Evolutionary conservation across 2,329 filamentous ascomycete genomes (phyloP), one percentile per base, ranked within the genome.

Genomic region (Metarhizium rileyi): DNA sequence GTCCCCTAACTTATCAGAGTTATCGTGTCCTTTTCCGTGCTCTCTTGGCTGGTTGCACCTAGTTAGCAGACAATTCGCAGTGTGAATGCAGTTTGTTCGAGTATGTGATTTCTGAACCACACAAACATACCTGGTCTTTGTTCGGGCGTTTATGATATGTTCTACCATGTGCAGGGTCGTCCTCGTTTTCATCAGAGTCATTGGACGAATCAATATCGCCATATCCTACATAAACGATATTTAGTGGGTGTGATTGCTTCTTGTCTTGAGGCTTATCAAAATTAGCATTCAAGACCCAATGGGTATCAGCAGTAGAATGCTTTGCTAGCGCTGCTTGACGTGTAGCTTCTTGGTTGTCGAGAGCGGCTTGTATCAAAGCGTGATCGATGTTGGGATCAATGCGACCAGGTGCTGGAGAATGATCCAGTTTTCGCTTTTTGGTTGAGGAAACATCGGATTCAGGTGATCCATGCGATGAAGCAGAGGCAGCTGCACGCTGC

Each of bases 401-500:
- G 46, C 64, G 56, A 16, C 63, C 64, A 20, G 73, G 72, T 12
- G 74, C 48, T 40, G 61, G 47, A 40, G 60, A 57, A 53, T 66
- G 55, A 52, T 69, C 52, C 52, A 69, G 46, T 60, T 84, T 86
- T 55, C 80, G 77, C 56, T 82, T 81, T 66, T 90, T 90, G 14
- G 77, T 69, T 51, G 66, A 75, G 60, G 64, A 78, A 18, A 75
- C 71, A 20, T 78, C 74, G 46, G 69, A 67, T 59, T 72, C 62
- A 55, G 77, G 65, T 52, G 70, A 71, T 18, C 71, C 64, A 46
- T 67, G 61, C 52, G 61, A 68, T 30, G 71, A 71, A 46, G 70
- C 71, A 23, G 83, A 78, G 46, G 84, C 81, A 46, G 83, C 85
- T 54, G 87, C 86, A 60, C 90, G 81, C 73, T 95, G 90, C 90